These are phyloP conservation scores for Phytophthora citrophthora DNA, from an alignment of 352 stramenopile genomes.

Conservation along the genomic window DNA sequence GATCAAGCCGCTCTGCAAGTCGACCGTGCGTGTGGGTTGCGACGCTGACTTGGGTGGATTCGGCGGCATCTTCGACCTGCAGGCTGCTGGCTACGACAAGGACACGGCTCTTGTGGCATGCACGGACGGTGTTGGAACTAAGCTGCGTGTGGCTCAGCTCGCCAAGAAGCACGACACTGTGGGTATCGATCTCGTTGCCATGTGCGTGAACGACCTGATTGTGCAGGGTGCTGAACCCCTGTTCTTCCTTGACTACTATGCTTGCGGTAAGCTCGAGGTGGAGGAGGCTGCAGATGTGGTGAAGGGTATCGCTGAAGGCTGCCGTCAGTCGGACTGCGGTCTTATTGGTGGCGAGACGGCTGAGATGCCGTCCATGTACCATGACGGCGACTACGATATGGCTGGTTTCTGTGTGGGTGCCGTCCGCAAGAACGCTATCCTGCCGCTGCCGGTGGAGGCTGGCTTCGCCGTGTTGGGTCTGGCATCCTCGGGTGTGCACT, in stretches of 20 bases:
- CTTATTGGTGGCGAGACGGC: slow-evolving; percentile 97
- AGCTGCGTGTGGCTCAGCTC: slow-evolving; percentile 92
- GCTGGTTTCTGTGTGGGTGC: slow-evolving; percentile 98
- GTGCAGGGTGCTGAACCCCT: slow-evolving; percentile 98
- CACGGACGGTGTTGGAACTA: slow-evolving; percentile 98
- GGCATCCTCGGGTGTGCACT: slow-evolving; percentile 96
- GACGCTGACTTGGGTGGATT: slow-evolving; percentile 98
- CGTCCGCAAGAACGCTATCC: slow-evolving; percentile 87
- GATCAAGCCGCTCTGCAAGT: slow-evolving; percentile 99
- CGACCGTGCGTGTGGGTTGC: slow-evolving; percentile 94
- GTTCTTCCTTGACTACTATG: slow-evolving; percentile 99
- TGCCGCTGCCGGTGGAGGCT: slow-evolving; percentile 85
- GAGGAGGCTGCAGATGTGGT: slow-evolving; percentile 95
- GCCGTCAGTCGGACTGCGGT: slow-evolving; percentile 94
- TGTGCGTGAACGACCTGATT: slow-evolving; percentile 99
- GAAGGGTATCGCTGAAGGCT: slow-evolving; percentile 97
- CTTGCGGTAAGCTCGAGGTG: slow-evolving; percentile 96
- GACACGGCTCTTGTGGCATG: slow-evolving; percentile 98
- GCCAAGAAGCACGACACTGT: slow-evolving; percentile 95
- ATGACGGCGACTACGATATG: slow-evolving; percentile 98
- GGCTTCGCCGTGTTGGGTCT: slow-evolving; percentile 97
- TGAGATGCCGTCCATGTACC: slow-evolving; percentile 99
- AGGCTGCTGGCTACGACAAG: slow-evolving; percentile 95
- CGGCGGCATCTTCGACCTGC: slow-evolving; percentile 97
- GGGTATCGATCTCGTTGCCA: slow-evolving; percentile 98